phyloP scores from a whole-genome alignment of 1,139 yeast species.

The Saccharomyces pastorianus region DNA sequence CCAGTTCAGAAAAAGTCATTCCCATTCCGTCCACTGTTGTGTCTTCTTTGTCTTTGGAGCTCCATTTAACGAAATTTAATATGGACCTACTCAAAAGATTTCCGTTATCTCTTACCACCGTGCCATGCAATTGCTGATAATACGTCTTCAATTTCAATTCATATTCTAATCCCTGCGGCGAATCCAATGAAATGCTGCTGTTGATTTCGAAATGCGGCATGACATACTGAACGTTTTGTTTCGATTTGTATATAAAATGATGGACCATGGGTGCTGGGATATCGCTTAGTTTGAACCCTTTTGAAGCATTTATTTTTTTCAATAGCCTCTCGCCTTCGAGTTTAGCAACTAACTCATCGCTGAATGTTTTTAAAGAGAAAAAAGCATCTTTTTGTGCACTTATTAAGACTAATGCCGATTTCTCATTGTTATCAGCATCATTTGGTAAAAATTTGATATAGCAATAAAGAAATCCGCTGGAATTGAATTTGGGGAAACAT shows the following conservation, averaged over 20 bases:
- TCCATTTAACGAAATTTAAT: slow-evolving; percentile 34
- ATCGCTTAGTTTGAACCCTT: slow-evolving; percentile 40
- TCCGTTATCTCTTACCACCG: slow-evolving; percentile 24
- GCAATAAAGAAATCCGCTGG: slow-evolving; percentile 78
- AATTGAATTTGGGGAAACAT: slow-evolving; percentile 84
- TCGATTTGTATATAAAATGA: slow-evolving; percentile 76
- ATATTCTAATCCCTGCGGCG: slow-evolving; percentile 8
- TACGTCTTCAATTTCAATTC: slow-evolving; percentile 22
- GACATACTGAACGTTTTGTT: slow-evolving; percentile 51
- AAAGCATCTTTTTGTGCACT: slow-evolving; percentile 81
- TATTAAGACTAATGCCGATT: slow-evolving; percentile 58
- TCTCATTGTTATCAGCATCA: slow-evolving; percentile 20
- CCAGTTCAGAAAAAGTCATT: not conserved
- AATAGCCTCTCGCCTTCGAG: slow-evolving; percentile 28
- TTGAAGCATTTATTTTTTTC: slow-evolving; percentile 30
- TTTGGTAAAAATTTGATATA: slow-evolving; percentile 52
- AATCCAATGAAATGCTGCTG: not conserved
- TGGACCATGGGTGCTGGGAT: slow-evolving; percentile 55
- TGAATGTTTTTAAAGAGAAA: slow-evolving; percentile 58
- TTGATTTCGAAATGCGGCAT: slow-evolving; percentile 26
- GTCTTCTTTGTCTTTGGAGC: slow-evolving; percentile 11
- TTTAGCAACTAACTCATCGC: slow-evolving; percentile 41
- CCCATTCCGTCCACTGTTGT: slow-evolving; percentile 1
- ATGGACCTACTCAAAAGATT: slow-evolving; percentile 18
- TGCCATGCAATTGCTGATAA: slow-evolving; percentile 22